These are phyloP conservation scores for Persicaria tinctoria DNA, from an alignment of 148 eudicot species.

Conservation along the genomic window DNA sequence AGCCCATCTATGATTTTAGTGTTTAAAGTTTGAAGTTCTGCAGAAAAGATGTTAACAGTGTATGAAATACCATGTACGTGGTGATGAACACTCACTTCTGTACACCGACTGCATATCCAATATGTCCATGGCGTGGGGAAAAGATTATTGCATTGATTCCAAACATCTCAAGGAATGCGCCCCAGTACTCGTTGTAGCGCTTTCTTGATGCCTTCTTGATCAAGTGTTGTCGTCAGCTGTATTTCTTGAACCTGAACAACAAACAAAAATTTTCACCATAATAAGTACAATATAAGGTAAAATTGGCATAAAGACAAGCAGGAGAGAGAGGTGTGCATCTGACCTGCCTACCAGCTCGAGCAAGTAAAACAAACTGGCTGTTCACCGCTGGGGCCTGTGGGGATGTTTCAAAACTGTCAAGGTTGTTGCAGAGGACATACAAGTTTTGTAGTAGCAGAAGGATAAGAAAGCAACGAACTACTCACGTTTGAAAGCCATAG, in stretches of 20 bases:
- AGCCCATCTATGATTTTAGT: neutral
- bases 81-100: neutral
- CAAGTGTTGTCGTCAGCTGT: conserved; percentile 72
- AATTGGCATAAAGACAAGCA: neutral
- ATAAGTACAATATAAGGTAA: neutral
- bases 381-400: conserved; percentile 69
- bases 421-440: neutral
- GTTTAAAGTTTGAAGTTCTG: neutral
- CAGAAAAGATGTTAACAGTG: neutral
- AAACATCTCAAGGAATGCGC: conserved; percentile 54
- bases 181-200: conserved; percentile 77
- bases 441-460: neutral
- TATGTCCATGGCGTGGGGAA: neutral
- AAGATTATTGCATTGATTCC: neutral
- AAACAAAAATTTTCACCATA: neutral
- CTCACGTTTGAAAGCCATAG: conserved; percentile 96
- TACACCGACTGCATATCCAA: neutral
- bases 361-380: conserved; percentile 67
- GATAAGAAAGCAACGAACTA: conserved; percentile 9
- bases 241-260: conserved; percentile 79
- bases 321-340: neutral
- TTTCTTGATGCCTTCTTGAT: conserved; percentile 85
- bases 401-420: neutral
- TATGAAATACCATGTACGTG: neutral
- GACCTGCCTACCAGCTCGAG: conserved; percentile 96